Evolutionary conservation across 73 alveolate genomes (phyloP), one percentile per base, ranked within the genome.

Genomic region (Blepharisma japonicum): DNA sequence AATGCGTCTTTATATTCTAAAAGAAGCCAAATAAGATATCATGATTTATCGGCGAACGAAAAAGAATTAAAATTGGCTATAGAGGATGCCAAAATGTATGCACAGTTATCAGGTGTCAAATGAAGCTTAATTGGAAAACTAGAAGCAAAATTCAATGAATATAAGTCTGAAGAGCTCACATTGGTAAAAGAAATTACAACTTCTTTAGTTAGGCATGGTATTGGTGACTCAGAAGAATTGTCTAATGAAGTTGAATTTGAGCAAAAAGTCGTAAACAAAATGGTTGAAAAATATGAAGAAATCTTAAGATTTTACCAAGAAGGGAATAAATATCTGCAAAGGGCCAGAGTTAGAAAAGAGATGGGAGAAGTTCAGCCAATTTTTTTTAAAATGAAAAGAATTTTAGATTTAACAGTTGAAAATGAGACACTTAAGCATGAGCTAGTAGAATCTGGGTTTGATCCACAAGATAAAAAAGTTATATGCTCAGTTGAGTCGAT

Each of bases 211-310:
- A 61, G 23, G 23, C 11, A 25, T 25, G 50, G 23, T 25, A 14
- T n/a, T n/a, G 74, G 46, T 2, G 18, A 18, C 18, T n/a, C 14
- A 61, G 14, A 14, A 18, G 74, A 61, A 61, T 18, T 61, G 18
- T 14, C 18, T 25, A 61, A 25, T 61, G 74, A 61, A 61, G 23
- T 14, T 8, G 74, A 61, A 61, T 39, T 61, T 61, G 74, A 61
- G 47, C 74, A 61, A 8, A 61, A 25, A 61, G 23, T 61, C 23
- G 23, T 61, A 14, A 39, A 61, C n/a, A 25, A 61, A 61, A 61
- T 61, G 74, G 49, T 14, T 4, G 74, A 61, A 61, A 61, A 61
- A 25, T 61, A 61, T 39, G 14, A 61, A 14, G 74, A 61, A 61
- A 61, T 61, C 47, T 14, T 61, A 18, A 1, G 23, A 20, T 61